Evolutionary conservation across 495 filamentous ascomycete genomes (phyloP), one percentile per base, ranked within the genome.

Genomic region (Aspergillus indologenus): DNA sequence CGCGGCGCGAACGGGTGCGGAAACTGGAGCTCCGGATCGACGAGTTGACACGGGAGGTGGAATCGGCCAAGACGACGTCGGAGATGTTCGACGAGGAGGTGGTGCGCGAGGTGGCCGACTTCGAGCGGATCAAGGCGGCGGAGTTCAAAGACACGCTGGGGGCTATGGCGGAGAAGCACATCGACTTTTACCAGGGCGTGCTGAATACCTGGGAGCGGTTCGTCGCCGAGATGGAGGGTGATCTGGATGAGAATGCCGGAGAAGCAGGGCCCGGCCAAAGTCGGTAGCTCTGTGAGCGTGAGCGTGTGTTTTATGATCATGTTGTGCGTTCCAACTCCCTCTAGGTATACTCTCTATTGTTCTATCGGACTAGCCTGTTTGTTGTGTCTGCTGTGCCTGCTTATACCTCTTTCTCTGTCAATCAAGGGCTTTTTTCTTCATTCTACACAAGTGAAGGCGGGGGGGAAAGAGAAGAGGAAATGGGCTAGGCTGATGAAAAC

Each of bases 51-150:
- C 78, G 84, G 17, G 95, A 93, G 68, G 91, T 94, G 1, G 94
- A 98, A 68, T 82, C 84, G 3, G 90, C 95, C 31, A 90, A 89
- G 72, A 87, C 83, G 59, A 86, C 85, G 14, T 88, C 85, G 1
- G 91, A 97, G 66, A 85, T 84, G 65, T 98, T 98, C 61, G 94
- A 95, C 71, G 91, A 96, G 64, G 90, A 97, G 74, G 92, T 96
- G 21, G 86, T 97, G 8, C 87, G 87, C 51, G 94, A 98, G 77
- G 90, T 96, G 2, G 84, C 79, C 15, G 92, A 96, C 69, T 98
- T 98, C 70, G 94, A 98, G 76, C 83, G 92, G 45, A 96, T 98
- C 81, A 98, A 98, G 75, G 85, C 88, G 24, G 80, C 88, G 54
- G 94, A 98, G 78, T 93, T 98, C 71, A 90, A 90, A 65, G 85